Conservation (phyloP, 176 grass and related monocot genomes). For the Oryza glaberrima region DNA sequence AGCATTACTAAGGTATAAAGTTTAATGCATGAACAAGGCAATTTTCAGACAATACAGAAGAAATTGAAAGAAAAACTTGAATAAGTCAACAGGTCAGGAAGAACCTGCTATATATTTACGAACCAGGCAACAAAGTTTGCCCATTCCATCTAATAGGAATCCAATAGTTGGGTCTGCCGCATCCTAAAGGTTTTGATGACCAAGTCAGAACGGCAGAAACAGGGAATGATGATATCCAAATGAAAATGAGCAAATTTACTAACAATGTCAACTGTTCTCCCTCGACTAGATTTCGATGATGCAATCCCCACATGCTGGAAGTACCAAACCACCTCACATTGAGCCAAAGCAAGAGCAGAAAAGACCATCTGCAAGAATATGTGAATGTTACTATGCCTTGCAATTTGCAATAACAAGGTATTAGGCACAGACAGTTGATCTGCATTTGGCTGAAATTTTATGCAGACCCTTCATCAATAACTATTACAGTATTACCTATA, state of each 20-base stretch:
- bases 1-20: slow-evolving; percentile 15
- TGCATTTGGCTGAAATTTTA: slow-evolving; percentile 20
- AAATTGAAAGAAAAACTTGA: slow-evolving; percentile 10
- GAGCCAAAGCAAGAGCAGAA: slow-evolving; percentile 94
- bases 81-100: slow-evolving; percentile 32
- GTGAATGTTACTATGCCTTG: background rate
- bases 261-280: slow-evolving; percentile 90
- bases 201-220: slow-evolving; percentile 36
- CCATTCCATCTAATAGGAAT: slow-evolving; percentile 94
- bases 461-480: slow-evolving; percentile 5
- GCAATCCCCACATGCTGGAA: slow-evolving; percentile 91
- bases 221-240: slow-evolving; percentile 14
- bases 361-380: slow-evolving; percentile 87
- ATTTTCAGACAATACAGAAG: background rate
- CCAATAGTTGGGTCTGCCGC: slow-evolving; percentile 93
- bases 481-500: slow-evolving; percentile 8
- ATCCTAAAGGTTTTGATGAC: slow-evolving; percentile 65
- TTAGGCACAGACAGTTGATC: slow-evolving; percentile 3
- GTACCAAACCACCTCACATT: slow-evolving; percentile 96
- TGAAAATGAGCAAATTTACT: slow-evolving; percentile 45
- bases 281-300: slow-evolving; percentile 78
- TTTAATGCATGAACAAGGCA: slow-evolving; percentile 17
- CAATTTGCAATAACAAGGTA: slow-evolving; percentile 18
- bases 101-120: slow-evolving; percentile 96
- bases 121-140: slow-evolving; percentile 90